Base-by-base conservation (phyloP, 2,329 filamentous ascomycete genomes). In the Ophioceras dolichostomum region DNA sequence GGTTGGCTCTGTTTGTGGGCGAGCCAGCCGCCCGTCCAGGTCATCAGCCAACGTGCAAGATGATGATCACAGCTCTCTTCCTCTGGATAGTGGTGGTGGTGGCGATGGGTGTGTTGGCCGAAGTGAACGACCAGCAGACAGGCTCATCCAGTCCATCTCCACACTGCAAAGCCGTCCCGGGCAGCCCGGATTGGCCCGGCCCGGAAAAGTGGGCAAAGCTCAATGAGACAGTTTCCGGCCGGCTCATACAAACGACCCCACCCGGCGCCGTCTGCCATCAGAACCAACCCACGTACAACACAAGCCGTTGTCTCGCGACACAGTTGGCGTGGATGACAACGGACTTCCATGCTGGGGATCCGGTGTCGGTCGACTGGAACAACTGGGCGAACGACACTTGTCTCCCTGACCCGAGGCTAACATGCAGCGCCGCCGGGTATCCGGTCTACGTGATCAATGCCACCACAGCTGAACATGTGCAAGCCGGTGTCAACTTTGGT, bases 361-460 rank as follows among this genome's bases (percentile, higher is more conserved):
- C 60, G 5, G 46, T 62, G 27, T 58, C 57, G 33, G 49, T 50
- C 41, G 47, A 56, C 41, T 53, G 48, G 48, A 51, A 67, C 38
- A 62, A 67, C 35, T 70, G 56, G 48, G 59, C 59, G 41, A 68
- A 73, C 45, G 65, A 65, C 50, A 62, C 65, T 10, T 73, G 68
- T 48, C 54, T 71, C 29, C 68, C 68, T 2, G 45, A 60, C 38
- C 43, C 53, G 1, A 42, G 44, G 5, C 37, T 47, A 30, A 53
- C 61, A 0, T 72, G 62, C 40, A 59, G 50, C 40, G 38, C 49
- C 35, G 48, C 41, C n/a, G 58, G 59, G 39, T 58, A 63, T 48
- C 59, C 61, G 14, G 45, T 56, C n/a, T 61, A 58, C 42, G 57
- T 61, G 29, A 48, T 64, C 12, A 62, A 64, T 39, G 59, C 59